Evolutionary conservation across 257 asterid species (phyloP), one percentile per base, ranked within the genome.

Genomic region (Nyctanthes arbortristis): DNA sequence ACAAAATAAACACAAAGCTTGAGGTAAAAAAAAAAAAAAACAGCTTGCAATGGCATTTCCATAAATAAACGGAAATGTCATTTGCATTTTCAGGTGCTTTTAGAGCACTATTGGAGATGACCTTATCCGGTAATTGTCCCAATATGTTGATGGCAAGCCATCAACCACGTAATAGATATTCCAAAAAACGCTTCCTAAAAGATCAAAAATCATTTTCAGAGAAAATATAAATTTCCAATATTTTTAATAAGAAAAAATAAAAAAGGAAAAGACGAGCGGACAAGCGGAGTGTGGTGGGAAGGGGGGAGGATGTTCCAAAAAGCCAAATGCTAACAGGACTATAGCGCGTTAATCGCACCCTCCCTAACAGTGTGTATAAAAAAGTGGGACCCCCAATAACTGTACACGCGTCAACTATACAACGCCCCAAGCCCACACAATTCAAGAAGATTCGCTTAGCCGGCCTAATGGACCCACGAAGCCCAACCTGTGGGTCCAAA

Each of bases 361-460:
- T 52, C 31, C 59, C 1, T 3, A n/a, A n/a, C n/a, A n/a, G n/a
- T n/a, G n/a, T 3, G 2, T 2, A 20, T 40, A 56, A 49, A 6
- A 18, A 8, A 4, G 0, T 0, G 45, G 75, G 78, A 9, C 81
- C 82, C 80, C 3, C 27, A 0, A 0, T 25, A 13, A 66, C 82
- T 81, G 74, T 81, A 74, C 80, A 71, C 76, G 77, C 81, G 80
- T 77, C 85, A 67, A 77, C 70, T 24, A 22, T 62, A 37, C 61
- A 65, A 56, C 2, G 20, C 72, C 49, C 68, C 27, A 62, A 54
- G 45, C 75, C 78, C 71, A 73, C 62, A 32, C 22, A 49, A 32
- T 30, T 45, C 59, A 52, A 68, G 70, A 74, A 73, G 80, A 74
- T 77, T 77, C 74, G 5, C 28, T 52, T 52, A 24, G 74, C 52